These are phyloP conservation scores for Salix koriyanagi DNA, from an alignment of 345 rosid species.

Conservation along the genomic window DNA sequence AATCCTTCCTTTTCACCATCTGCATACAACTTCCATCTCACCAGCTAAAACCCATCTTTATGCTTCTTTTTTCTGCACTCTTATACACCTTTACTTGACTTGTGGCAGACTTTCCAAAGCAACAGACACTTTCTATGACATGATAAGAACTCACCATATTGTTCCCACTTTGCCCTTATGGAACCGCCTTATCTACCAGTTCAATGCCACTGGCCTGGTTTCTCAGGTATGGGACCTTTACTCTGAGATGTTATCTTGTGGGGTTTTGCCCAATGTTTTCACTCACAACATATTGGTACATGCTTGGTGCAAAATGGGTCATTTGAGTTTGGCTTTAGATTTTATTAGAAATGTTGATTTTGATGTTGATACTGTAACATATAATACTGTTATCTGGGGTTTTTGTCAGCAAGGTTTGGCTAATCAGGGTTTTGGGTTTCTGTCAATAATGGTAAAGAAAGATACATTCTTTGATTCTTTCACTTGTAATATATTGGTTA, in stretches of 20 bases:
- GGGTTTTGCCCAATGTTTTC: constrained; percentile 54
- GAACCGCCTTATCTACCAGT: constrained; percentile 53
- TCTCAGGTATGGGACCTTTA: constrained; percentile 65
- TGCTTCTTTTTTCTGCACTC: constrained; percentile 66
- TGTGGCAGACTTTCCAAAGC: constrained; percentile 62
- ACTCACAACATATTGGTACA: constrained; percentile 71
- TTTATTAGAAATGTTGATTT: constrained; percentile 44
- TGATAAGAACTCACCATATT: constrained; percentile 45
- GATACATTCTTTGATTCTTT: constrained; percentile 50
- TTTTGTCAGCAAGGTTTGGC: constrained; percentile 64
- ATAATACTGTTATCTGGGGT: constrained; percentile 77
- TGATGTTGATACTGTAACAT: constrained; percentile 57
- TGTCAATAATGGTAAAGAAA: constrained; percentile 75
- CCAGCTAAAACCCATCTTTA: constrained; percentile 25
- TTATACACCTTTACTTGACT: constrained; percentile 57
- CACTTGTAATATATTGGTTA: constrained; percentile 64
- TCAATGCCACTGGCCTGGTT: constrained; percentile 57
- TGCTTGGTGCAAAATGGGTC: constrained; percentile 73
- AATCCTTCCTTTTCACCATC: background rate
- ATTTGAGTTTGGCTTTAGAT: constrained; percentile 47
- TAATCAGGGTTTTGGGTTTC: constrained; percentile 50
- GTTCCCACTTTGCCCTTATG: constrained; percentile 48
- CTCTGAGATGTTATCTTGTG: constrained; percentile 61
- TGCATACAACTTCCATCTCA: constrained; percentile 6
- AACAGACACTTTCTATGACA: constrained; percentile 46